phyloP scores from a whole-genome alignment of 2,329 filamentous ascomycete genomes.

The Diplodia sapinea region DNA sequence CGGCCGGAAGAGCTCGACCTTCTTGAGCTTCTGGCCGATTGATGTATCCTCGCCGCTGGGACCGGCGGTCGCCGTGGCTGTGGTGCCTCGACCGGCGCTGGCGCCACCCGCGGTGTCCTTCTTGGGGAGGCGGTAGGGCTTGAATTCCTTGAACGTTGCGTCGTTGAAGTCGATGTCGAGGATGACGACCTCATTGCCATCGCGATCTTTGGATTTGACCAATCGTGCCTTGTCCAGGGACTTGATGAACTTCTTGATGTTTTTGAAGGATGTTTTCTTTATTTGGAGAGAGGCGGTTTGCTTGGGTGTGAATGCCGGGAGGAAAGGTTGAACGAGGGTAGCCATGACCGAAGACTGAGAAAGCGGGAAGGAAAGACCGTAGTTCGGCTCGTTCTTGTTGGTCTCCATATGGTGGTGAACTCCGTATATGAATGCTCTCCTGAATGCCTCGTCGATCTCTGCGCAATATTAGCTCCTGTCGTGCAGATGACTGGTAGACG shows the following conservation, averaged over 20 bases:
- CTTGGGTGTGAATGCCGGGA: constrained; percentile 63
- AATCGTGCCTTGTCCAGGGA: constrained; percentile 67
- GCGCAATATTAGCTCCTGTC: constrained; percentile 17
- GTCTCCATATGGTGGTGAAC: constrained; percentile 64
- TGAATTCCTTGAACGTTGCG: constrained; percentile 59
- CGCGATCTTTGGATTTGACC: constrained; percentile 69
- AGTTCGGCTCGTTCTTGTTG: constrained; percentile 58
- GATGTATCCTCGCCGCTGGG: constrained; percentile 44
- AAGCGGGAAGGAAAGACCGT: constrained; percentile 66
- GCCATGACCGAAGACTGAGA: constrained; percentile 68
- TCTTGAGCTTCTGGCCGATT: constrained; percentile 55
- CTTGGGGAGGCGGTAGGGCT: constrained; percentile 67
- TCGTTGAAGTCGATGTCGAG: constrained; percentile 70
- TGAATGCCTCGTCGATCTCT: constrained; percentile 72
- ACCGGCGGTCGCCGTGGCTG: constrained; percentile 44
- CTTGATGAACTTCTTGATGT: constrained; percentile 72
- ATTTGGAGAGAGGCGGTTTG: constrained; percentile 66
- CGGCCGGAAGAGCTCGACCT: constrained; percentile 62
- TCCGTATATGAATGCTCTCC: constrained; percentile 68
- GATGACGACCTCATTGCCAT: constrained; percentile 68
- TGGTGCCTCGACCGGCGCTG: constrained; percentile 42
- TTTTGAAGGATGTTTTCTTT: constrained; percentile 75
- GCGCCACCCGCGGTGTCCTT: constrained; percentile 56
- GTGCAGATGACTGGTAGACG: not conserved
- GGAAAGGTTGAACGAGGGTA: constrained; percentile 68